Conservation (phyloP, 2,329 filamentous ascomycete genomes). For the Fusarium staphyleae region DNA sequence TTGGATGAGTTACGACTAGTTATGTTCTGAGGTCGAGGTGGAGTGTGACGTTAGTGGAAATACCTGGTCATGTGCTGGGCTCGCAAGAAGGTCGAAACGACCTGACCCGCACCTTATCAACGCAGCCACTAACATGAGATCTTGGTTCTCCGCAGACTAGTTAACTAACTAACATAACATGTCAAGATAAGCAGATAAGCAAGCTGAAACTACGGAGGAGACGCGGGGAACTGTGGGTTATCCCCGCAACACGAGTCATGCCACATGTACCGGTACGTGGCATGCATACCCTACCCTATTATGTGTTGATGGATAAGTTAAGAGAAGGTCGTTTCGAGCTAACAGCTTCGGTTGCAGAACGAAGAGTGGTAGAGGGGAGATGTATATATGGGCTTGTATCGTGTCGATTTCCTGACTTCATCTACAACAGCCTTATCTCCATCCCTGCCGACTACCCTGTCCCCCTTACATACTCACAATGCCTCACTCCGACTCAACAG, state of each 20-base stretch:
- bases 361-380: not conserved
- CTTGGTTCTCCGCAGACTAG: too few relatives aligned
- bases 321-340: conserved; percentile 17
- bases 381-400: not conserved
- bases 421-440: too few relatives aligned
- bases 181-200: too few relatives aligned
- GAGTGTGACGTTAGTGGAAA: too few relatives aligned
- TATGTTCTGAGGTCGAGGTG: not conserved
- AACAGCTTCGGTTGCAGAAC: too few relatives aligned
- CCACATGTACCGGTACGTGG: not conserved
- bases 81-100: conserved; percentile 18
- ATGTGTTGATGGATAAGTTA: too few relatives aligned
- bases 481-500: not conserved
- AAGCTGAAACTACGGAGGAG: too few relatives aligned
- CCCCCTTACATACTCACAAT: not conserved
- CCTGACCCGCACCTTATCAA: conserved; percentile 2
- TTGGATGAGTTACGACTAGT: not conserved
- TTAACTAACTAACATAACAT: too few relatives aligned
- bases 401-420: too few relatives aligned
- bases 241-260: not conserved
- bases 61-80: too few relatives aligned
- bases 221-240: too few relatives aligned
- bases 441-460: not conserved
- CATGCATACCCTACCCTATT: too few relatives aligned
- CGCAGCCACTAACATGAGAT: not conserved